phyloP scores from a whole-genome alignment of 352 stramenopile genomes.

The Lagenidium sp. region DNA sequence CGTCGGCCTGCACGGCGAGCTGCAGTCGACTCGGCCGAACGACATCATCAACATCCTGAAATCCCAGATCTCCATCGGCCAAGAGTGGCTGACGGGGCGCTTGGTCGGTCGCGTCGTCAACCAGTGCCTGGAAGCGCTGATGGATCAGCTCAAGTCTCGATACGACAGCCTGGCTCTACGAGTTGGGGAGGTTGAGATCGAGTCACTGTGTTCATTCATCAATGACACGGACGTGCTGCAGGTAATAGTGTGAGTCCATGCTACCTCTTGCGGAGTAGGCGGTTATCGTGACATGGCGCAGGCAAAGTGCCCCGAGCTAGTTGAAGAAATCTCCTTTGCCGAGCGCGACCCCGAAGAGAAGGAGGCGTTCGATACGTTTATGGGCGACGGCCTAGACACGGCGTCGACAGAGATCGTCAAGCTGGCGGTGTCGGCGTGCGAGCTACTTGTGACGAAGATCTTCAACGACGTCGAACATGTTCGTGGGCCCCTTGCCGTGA shows the following conservation, averaged over 20 bases:
- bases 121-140: conserved; percentile 57
- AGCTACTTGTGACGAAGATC: conserved; percentile 66
- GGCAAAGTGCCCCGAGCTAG: conserved; percentile 74
- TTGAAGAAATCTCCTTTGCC: conserved; percentile 78
- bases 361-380: conserved; percentile 62
- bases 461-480: conserved; percentile 76
- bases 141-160: conserved; percentile 63
- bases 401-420: conserved; percentile 77
- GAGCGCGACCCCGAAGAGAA: conserved; percentile 65
- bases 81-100: conserved; percentile 68
- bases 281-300: conserved; percentile 6
- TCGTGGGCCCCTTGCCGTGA: neutral
- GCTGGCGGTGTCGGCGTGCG: conserved; percentile 51
- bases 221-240: conserved; percentile 79
- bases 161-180: conserved; percentile 44
- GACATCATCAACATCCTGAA: conserved; percentile 86
- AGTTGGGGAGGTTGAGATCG: conserved; percentile 40
- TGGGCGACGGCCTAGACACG: conserved; percentile 63
- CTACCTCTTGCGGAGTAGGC: conserved; percentile 1
- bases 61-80: conserved; percentile 76
- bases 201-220: conserved; percentile 81
- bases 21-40: conserved; percentile 72
- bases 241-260: conserved; percentile 13
- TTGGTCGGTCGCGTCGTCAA: conserved; percentile 60
- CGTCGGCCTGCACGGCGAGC: conserved; percentile 41